Evolutionary conservation across 2,329 filamentous ascomycete genomes (phyloP).

Genomic region (Akanthomyces dipterigenus): DNA sequence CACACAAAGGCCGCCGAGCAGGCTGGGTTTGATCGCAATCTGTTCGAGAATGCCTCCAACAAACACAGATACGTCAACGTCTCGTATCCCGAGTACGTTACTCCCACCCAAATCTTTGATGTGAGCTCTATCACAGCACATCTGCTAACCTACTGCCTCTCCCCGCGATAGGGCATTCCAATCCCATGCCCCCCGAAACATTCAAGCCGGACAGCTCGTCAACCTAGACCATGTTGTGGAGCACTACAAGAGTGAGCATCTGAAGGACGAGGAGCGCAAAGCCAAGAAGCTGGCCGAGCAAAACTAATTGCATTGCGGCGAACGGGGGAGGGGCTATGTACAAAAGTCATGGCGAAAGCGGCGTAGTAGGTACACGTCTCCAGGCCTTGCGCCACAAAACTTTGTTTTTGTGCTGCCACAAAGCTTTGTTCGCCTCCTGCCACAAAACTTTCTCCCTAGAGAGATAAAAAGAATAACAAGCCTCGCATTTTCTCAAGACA

Average conservation of each 20-base stretch:
- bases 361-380: too few relatives aligned
- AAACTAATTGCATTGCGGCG: slow-evolving; percentile 19
- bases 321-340: slow-evolving; percentile 10
- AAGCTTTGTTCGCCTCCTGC: too few relatives aligned
- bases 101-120: background rate
- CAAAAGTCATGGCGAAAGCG: slow-evolving; percentile 9
- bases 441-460: too few relatives aligned
- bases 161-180: slow-evolving; percentile 38
- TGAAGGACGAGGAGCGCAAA: slow-evolving; percentile 50
- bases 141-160: slow-evolving; percentile 16
- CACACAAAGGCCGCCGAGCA: slow-evolving; percentile 47
- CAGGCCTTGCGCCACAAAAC: too few relatives aligned
- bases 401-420: slow-evolving; percentile 10
- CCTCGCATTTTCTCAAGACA: too few relatives aligned
- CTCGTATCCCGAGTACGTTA: slow-evolving; percentile 50
- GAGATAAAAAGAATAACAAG: too few relatives aligned
- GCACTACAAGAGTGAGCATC: slow-evolving; percentile 49
- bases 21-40: slow-evolving; percentile 50
- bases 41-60: slow-evolving; percentile 40
- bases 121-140: background rate
- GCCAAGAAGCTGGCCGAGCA: slow-evolving; percentile 39
- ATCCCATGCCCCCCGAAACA: slow-evolving; percentile 44
- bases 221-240: slow-evolving; percentile 51
- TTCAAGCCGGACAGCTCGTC: slow-evolving; percentile 47
- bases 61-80: slow-evolving; percentile 44